Evolutionary conservation across 371 early-diverging fungal species (phyloP).

Genomic region (Batkoa obscura): DNA sequence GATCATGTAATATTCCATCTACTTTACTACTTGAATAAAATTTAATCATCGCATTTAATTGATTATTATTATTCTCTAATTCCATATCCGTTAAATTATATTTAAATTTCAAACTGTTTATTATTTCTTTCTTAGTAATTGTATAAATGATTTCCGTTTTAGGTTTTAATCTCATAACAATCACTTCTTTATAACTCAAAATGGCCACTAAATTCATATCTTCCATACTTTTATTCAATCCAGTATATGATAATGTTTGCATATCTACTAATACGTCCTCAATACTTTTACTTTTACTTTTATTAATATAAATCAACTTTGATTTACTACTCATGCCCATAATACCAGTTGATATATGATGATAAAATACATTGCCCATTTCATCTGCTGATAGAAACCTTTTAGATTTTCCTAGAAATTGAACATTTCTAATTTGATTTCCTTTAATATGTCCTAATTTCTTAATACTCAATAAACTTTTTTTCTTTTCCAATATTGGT

Average conservation of each 20-base stretch:
- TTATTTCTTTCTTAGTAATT: not conserved
- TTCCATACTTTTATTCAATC: constrained; percentile 39
- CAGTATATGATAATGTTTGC: constrained; percentile 40
- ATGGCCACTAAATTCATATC: constrained; percentile 47
- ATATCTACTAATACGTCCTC: constrained; percentile 46
- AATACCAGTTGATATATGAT: not conserved
- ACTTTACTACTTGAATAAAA: no score
- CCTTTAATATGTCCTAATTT: constrained; percentile 46
- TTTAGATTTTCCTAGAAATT: constrained; percentile 41
- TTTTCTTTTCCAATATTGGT: constrained; percentile 24
- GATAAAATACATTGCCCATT: constrained; percentile 16
- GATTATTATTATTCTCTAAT: not conserved
- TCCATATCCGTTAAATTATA: constrained; percentile 7
- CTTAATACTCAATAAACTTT: constrained; percentile 21
- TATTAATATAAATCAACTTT: constrained; percentile 3
- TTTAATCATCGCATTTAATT: no score
- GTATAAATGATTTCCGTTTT: not conserved
- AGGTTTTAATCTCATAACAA: not conserved
- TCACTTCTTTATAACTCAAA: constrained; percentile 49
- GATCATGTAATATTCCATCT: constrained; percentile 1
- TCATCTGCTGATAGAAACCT: constrained; percentile 52
- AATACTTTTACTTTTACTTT: constrained; percentile 8
- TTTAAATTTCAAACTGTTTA: not conserved
- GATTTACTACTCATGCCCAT: constrained; percentile 26
- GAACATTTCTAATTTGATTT: constrained; percentile 42